Evolutionary conservation across 345 rosid species (phyloP), one percentile per base, ranked within the genome.

Genomic region (Ceriops decandra): DNA sequence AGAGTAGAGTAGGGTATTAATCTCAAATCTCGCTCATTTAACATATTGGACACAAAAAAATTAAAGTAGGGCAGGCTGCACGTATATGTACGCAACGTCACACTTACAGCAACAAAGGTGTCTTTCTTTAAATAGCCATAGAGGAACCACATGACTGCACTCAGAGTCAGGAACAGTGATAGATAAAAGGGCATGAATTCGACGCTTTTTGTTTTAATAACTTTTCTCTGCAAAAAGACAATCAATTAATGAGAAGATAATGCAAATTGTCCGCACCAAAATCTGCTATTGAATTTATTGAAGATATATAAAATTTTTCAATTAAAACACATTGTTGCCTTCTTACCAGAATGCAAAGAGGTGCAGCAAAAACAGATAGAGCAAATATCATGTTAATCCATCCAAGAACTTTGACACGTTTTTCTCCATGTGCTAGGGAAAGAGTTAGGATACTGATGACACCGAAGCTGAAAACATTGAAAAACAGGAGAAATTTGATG

Each of bases 361-460:
- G 98, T 7, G 99, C 97, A n/a, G 69, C 88, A 51, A 95, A 95
- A 2, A 92, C 98, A 52, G 79, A 35, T 5, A 90, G 66, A 38
- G 98, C 69, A 63, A 95, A 86, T 20, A 75, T 77, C 92, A 95
- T 84, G 80, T 97, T 90, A 42, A 90, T 76, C 83, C 90, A 88
- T 49, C 99, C 99, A n/a, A 95, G 81, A 53, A 90, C 68, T 5
- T 70, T 17, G 24, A 72, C 70, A 24, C 96, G 92, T 19, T 36
- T 66, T 3, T n/a, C 17, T 1, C 82, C 93, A 22, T 81, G 74
- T 9, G 74, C 24, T 1, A 88, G 65, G 73, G 81, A 84, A 68
- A 82, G 49, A 7, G 93, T 85, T 33, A 76, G 10, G 16, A 80
- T 9, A 46, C 82, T 74, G 21, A 92, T 66, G 11, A 61, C 31